phyloP scores from a whole-genome alignment of 2,329 filamentous ascomycete species.

The Aspergillus sp. region DNA sequence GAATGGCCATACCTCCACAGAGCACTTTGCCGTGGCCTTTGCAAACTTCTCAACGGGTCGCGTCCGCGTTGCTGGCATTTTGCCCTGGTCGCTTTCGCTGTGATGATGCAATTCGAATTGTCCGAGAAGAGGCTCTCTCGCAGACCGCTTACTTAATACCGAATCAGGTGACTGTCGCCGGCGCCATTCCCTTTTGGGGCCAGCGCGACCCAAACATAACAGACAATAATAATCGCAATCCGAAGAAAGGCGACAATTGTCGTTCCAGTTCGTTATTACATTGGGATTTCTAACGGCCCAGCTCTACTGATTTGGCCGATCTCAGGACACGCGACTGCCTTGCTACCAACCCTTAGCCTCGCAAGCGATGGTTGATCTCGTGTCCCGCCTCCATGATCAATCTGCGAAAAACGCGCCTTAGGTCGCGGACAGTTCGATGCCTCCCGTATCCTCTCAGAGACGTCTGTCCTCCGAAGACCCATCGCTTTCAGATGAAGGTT shows the following conservation, averaged over 20 bases:
- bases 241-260: background rate
- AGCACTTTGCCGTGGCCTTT: constrained; percentile 63
- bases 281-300: background rate
- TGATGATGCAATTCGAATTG: background rate
- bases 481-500: constrained; percentile 61
- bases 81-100: constrained; percentile 8
- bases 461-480: constrained; percentile 40
- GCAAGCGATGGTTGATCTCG: constrained; percentile 37
- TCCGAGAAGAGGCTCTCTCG: background rate
- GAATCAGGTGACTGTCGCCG: constrained; percentile 9
- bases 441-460: constrained; percentile 45
- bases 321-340: constrained; percentile 3
- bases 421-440: constrained; percentile 49
- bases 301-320: constrained; percentile 5
- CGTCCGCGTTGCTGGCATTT: constrained; percentile 47
- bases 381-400: constrained; percentile 41
- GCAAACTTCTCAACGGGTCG: constrained; percentile 69
- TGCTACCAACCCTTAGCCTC: constrained; percentile 20
- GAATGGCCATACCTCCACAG: constrained; percentile 54
- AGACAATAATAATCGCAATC: constrained; percentile 1
- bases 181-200: constrained; percentile 13
- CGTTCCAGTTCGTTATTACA: background rate
- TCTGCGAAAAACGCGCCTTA: constrained; percentile 44
- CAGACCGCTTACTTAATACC: constrained; percentile 14
- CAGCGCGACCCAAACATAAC: constrained; percentile 20